Conservation (phyloP, 208 protist species). For the Tritrichomonas musculus region DNA sequence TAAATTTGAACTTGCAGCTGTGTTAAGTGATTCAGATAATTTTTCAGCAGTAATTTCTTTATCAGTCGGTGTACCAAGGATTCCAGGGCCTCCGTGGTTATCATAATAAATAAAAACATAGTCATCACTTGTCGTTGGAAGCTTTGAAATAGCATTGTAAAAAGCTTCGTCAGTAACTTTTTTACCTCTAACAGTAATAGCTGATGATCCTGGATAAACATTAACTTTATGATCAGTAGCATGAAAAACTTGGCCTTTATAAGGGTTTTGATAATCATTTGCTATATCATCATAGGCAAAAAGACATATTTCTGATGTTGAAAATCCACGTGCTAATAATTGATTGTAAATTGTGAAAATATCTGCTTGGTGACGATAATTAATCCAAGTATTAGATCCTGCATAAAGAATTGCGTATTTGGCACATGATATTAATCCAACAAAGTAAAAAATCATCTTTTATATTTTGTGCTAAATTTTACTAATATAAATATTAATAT, state of each 20-base stretch:
- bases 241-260: neutral
- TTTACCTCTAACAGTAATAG: neutral
- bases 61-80: neutral
- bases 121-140: neutral
- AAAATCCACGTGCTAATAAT: neutral
- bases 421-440: neutral
- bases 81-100: neutral
- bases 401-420: neutral
- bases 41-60: neutral
- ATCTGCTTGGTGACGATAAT: neutral
- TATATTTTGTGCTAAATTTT: too few species aligned
- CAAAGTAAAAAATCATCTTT: too few species aligned
- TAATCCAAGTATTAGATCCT: neutral
- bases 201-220: neutral
- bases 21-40: neutral
- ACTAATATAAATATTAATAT: too few species aligned
- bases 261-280: neutral
- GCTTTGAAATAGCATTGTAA: too few species aligned
- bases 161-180: conserved; percentile 37
- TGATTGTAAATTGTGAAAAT: neutral
- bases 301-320: neutral
- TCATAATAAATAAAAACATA: neutral
- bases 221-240: neutral
- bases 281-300: neutral
- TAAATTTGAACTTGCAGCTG: neutral